Evolutionary conservation across 768 basidiomycete species (phyloP).

Genomic region (Termitomyces sp.): DNA sequence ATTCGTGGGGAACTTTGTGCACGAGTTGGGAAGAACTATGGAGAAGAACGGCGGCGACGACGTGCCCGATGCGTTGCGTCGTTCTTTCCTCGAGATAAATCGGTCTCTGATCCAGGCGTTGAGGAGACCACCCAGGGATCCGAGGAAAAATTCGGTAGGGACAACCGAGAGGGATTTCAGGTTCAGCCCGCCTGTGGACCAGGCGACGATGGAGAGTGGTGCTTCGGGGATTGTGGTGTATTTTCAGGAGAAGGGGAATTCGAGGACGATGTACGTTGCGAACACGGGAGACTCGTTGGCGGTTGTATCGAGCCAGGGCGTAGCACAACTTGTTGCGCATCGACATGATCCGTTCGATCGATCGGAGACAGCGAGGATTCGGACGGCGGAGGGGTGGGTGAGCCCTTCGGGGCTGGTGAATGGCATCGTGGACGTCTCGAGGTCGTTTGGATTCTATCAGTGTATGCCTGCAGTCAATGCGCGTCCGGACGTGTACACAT

Average conservation of each 20-base stretch:
- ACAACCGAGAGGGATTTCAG: conserved; percentile 37
- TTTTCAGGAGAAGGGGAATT: conserved; percentile 50
- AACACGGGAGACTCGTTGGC: conserved; percentile 88
- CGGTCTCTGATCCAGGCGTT: conserved; percentile 45
- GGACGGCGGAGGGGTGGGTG: conserved; percentile 90
- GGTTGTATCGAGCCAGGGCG: conserved; percentile 74
- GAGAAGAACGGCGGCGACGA: conserved; percentile 34
- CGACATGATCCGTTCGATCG: conserved; percentile 90
- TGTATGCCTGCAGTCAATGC: conserved; percentile 89
- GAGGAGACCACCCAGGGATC: conserved; percentile 2
- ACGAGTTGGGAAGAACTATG: conserved; percentile 36
- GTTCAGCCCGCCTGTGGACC: conserved; percentile 29
- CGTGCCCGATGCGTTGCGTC: conserved; percentile 71
- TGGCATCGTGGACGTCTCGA: conserved; percentile 87
- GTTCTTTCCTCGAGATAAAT: conserved; percentile 87
- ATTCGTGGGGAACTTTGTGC: conserved; percentile 65
- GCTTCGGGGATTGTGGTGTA: conserved; percentile 87
- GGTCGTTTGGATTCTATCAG: conserved; percentile 91
- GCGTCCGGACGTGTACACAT: conserved; percentile 67
- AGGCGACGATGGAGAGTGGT: conserved; percentile 57
- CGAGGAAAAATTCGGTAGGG: conserved; percentile 68
- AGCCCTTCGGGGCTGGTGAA: conserved; percentile 88
- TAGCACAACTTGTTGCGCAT: conserved; percentile 65
- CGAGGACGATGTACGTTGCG: conserved; percentile 73
- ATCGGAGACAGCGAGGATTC: conserved; percentile 79